These are phyloP conservation scores for Stramenopiles sp. DNA, from an alignment of 352 stramenopile genomes.

Conservation along the genomic window DNA sequence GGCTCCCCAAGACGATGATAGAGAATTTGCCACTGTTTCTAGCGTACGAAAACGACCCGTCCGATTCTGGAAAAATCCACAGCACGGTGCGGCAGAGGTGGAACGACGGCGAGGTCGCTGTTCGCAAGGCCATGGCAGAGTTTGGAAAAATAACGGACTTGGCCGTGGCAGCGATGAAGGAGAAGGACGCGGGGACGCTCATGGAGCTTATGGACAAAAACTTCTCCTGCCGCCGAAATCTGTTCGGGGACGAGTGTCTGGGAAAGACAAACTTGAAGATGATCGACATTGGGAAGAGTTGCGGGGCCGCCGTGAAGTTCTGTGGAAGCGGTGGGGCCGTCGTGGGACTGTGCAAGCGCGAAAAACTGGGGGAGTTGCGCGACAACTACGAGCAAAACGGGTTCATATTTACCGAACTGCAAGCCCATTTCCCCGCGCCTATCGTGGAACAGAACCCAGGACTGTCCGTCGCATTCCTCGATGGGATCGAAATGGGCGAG, in stretches of 20 bases:
- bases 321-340: slow-evolving; percentile 26
- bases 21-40: slow-evolving; percentile 12
- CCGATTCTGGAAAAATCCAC: slow-evolving; percentile 29
- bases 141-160: slow-evolving; percentile 15
- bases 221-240: slow-evolving; percentile 22
- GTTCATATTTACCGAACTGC: neutral
- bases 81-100: slow-evolving; percentile 28
- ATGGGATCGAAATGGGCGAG: too few species aligned
- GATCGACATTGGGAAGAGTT: slow-evolving; percentile 23
- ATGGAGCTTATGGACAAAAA: slow-evolving; percentile 26
- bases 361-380: slow-evolving; percentile 7
- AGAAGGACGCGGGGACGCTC: slow-evolving; percentile 9
- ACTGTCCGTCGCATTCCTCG: too few species aligned
- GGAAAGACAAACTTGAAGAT: slow-evolving; percentile 25
- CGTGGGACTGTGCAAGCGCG: slow-evolving; percentile 16
- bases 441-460: too few species aligned
- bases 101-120: slow-evolving; percentile 18
- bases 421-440: too few species aligned
- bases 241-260: slow-evolving; percentile 28
- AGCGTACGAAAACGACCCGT: slow-evolving; percentile 9
- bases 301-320: slow-evolving; percentile 24
- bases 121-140: slow-evolving; percentile 23
- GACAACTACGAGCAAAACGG: neutral
- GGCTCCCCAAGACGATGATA: slow-evolving; percentile 4
- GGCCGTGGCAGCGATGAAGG: slow-evolving; percentile 17